Conservation (phyloP, 75 land plant genomes). For the Pinus albicaulis region DNA sequence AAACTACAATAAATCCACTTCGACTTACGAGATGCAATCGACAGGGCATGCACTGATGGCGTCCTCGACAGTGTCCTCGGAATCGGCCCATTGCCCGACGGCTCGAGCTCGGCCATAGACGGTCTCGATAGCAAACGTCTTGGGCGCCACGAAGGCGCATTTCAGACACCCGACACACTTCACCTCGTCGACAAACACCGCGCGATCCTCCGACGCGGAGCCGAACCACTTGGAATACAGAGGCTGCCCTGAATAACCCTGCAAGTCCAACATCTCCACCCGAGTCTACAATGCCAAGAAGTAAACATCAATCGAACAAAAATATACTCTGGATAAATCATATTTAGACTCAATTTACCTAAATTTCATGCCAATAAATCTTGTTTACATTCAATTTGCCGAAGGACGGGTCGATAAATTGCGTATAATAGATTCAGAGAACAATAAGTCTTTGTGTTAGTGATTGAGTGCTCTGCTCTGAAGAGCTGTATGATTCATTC, state of each 20-base stretch:
- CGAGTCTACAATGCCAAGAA: slow-evolving; percentile 37
- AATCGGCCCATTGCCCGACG: slow-evolving; percentile 94
- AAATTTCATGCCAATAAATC: no score
- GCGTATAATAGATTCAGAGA: no score
- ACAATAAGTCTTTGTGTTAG: no score
- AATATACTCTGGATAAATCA: no score
- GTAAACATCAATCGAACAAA: no score
- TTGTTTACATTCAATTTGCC: no score
- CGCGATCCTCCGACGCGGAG: slow-evolving; percentile 61
- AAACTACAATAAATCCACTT: no score
- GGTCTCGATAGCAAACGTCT: slow-evolving; percentile 94
- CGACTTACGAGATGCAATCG: slow-evolving; percentile 92
- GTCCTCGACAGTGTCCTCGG: slow-evolving; percentile 59
- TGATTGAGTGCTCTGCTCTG: no score
- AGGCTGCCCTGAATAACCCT: slow-evolving; percentile 86
- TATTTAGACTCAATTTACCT: no score
- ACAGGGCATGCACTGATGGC: slow-evolving; percentile 93
- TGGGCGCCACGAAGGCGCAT: slow-evolving; percentile 85
- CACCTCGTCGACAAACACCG: slow-evolving; percentile 90
- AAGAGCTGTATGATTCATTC: no score
- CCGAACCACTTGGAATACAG: slow-evolving; percentile 90
- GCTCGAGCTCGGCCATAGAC: slow-evolving; percentile 87
- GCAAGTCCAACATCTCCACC: slow-evolving; percentile 52
- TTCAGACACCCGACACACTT: slow-evolving; percentile 95
- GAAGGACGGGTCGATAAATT: no score